These are phyloP conservation scores for Blastocladiella emersonii DNA, from an alignment of 371 early-diverging fungal genomes.

Conservation along the genomic window DNA sequence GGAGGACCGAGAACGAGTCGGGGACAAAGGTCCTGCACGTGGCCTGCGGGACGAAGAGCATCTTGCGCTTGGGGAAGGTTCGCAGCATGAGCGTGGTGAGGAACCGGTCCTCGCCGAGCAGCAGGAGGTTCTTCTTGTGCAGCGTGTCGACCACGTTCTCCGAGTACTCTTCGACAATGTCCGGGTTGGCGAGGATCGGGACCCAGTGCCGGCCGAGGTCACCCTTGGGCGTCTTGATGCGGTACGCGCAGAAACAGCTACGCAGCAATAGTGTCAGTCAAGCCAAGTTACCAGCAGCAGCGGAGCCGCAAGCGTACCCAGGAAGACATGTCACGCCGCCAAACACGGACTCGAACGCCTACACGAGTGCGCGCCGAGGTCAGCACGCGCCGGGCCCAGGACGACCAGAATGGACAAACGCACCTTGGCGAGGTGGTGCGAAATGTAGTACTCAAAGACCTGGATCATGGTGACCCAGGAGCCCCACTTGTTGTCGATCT, in stretches of 20 bases:
- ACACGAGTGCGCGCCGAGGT: constrained; percentile 13
- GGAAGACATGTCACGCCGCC: constrained; percentile 63
- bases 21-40: constrained; percentile 71
- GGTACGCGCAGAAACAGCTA: constrained; percentile 15
- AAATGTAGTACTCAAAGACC: constrained; percentile 52
- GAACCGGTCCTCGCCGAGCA: constrained; percentile 98
- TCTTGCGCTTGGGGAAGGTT: constrained; percentile 91
- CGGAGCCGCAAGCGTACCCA: no score
- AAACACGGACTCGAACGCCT: constrained; percentile 61
- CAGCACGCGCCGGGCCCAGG: no score
- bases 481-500: constrained; percentile 35
- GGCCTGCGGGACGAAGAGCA: constrained; percentile 95
- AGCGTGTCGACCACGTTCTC: constrained; percentile 94
- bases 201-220: constrained; percentile 21
- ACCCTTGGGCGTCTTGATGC: background rate
- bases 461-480: constrained; percentile 59
- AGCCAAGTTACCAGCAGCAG: no score
- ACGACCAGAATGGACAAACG: background rate
- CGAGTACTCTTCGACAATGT: constrained; percentile 91
- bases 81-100: constrained; percentile 80
- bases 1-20: constrained; percentile 52
- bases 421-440: constrained; percentile 38
- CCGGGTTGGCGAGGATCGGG: constrained; percentile 81
- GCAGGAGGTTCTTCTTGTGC: constrained; percentile 94
- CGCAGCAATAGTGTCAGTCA: no score